Percentiles rank a stretch among this genome's conserved stretches.
Evolutionary conservation across 129 eudicot genomes (phyloP).

Genomic region (Rutidosis leptorrhynchoides): DNA sequence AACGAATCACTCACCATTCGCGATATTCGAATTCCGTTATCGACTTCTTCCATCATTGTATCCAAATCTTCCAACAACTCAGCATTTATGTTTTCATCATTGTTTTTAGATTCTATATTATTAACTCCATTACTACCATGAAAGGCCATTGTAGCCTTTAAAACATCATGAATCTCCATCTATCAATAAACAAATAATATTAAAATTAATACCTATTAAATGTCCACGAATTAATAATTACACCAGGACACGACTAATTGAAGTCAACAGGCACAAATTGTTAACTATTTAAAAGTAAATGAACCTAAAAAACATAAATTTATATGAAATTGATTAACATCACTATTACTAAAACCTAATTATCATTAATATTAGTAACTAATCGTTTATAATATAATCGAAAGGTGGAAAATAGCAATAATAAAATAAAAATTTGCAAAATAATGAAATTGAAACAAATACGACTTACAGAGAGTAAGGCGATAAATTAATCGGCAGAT

Average conservation of each 20-base stretch:
- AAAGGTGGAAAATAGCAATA: background rate
- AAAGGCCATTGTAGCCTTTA: slow-evolving; percentile 26
- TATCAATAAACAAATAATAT: background rate
- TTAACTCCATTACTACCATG: slow-evolving; percentile 23
- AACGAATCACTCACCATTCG: slow-evolving; percentile 85
- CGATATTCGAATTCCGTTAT: slow-evolving; percentile 53
- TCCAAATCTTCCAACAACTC: slow-evolving; percentile 64
- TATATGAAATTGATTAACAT: background rate
- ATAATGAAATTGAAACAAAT: background rate
- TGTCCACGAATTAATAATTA: slow-evolving; percentile 12
- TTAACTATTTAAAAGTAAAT: slow-evolving; percentile 4
- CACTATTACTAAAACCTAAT: background rate
- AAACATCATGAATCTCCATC: slow-evolving; percentile 60
- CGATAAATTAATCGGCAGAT: background rate
- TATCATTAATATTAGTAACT: background rate
- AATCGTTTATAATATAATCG: background rate
- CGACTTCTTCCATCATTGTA: slow-evolving; percentile 58
- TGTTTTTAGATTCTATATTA: slow-evolving; percentile 31
- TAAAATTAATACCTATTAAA: slow-evolving; percentile 20
- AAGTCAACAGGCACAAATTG: slow-evolving; percentile 22
- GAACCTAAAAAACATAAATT: background rate
- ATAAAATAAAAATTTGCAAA: background rate
- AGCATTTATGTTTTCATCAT: slow-evolving; percentile 36
- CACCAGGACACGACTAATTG: slow-evolving; percentile 18
- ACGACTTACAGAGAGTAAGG: slow-evolving; percentile 27